Conservation (phyloP, 2,329 filamentous ascomycete genomes). For the Blumeria graminis region DNA sequence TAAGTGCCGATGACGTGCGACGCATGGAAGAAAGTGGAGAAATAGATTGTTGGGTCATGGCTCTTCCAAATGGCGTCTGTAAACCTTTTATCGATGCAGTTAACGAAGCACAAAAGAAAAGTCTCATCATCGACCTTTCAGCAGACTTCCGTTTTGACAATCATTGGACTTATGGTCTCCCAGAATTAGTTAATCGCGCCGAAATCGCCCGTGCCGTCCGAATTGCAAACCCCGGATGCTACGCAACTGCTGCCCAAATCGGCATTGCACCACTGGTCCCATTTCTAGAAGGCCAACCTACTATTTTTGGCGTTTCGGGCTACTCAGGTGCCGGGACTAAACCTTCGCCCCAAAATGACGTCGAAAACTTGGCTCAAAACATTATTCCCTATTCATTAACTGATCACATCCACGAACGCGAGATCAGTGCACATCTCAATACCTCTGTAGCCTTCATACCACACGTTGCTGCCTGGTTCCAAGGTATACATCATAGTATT, state of each 20-base stretch:
- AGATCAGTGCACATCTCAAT: constrained; percentile 61
- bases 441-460: constrained; percentile 63
- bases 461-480: constrained; percentile 92
- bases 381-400: constrained; percentile 78
- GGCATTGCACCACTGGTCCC: constrained; percentile 60
- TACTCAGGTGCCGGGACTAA: constrained; percentile 93
- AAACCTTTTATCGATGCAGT: constrained; percentile 83
- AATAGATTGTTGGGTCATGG: constrained; percentile 95
- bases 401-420: constrained; percentile 83
- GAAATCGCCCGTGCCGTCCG: constrained; percentile 55
- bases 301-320: constrained; percentile 73
- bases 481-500: constrained; percentile 81
- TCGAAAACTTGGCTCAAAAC: constrained; percentile 61
- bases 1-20: constrained; percentile 65
- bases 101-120: constrained; percentile 41
- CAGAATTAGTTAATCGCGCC: constrained; percentile 56
- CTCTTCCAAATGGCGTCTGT: constrained; percentile 83
- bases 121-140: constrained; percentile 79
- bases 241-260: constrained; percentile 78
- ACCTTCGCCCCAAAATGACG: constrained; percentile 81
- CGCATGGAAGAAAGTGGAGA: constrained; percentile 63
- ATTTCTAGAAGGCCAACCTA: constrained; percentile 55
- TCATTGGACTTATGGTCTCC: constrained; percentile 72
- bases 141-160: constrained; percentile 84
- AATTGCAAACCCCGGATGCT: constrained; percentile 87